Conservation (phyloP, 2,329 filamentous ascomycete genomes). For the Aspergillus caelatus region DNA sequence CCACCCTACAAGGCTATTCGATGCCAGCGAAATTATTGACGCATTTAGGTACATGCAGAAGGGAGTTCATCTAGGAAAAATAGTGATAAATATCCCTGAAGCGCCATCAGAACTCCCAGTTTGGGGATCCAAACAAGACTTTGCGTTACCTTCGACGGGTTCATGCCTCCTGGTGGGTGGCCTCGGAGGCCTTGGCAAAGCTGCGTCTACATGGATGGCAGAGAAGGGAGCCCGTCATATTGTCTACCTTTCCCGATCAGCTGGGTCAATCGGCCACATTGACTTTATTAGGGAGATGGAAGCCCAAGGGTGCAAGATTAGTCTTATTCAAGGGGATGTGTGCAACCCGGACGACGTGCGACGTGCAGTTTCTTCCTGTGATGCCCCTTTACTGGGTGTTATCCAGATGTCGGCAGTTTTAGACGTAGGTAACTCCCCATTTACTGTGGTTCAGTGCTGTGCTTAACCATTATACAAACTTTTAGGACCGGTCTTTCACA, state of each 20-base stretch:
- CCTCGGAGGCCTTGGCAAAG: conserved; percentile 19
- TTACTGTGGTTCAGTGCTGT: too few species aligned
- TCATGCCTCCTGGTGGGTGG: conserved; percentile 21
- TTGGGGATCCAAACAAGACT: too few species aligned
- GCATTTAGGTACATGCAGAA: conserved; percentile 22
- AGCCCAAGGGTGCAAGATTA: not conserved
- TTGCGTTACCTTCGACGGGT: not conserved
- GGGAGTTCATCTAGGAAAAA: conserved; percentile 20
- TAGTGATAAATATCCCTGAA: conserved; percentile 13
- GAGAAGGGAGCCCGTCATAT: conserved; percentile 17
- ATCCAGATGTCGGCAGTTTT: too few species aligned
- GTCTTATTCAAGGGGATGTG: conserved; percentile 12
- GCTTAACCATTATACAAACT: too few species aligned
- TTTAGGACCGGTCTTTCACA: too few species aligned
- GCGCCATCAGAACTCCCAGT: too few species aligned
- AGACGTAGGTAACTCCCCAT: too few species aligned
- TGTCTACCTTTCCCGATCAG: conserved; percentile 16
- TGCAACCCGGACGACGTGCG: not conserved
- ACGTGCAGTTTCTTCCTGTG: too few species aligned
- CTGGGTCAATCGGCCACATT: not conserved
- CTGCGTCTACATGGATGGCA: conserved; percentile 18
- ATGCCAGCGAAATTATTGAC: conserved; percentile 7
- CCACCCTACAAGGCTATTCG: conserved; percentile 10
- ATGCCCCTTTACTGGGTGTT: too few species aligned
- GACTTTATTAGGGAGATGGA: conserved; percentile 14